Base-by-base conservation (phyloP, 805 yeast genomes). In the Candida tallmaniae region DNA sequence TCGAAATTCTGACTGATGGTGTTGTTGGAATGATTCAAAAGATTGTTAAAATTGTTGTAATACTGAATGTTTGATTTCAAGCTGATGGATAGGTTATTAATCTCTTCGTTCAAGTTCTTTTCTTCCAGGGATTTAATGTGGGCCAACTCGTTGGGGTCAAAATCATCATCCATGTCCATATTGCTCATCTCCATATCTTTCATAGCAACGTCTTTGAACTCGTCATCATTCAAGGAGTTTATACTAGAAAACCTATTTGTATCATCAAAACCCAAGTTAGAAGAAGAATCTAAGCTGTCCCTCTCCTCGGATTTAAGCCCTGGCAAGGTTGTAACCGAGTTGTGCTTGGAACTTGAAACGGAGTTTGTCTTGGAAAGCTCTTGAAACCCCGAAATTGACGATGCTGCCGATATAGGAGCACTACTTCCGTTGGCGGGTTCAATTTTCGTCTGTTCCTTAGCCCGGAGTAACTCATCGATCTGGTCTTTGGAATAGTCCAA, bases 401-500 rank as follows among this genome's bases (percentile, higher is more conserved):
- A 8, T 12, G 7, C 16, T 7, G 27, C 27, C 6, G 8, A 6
- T 6, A 14, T 15, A 7, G 28, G 28, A 8, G 13, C 28, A 12
- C 27, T 23, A 6, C 13, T 23, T 6, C 27, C 27, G 14, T 16
- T 6, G 15, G 6, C 6, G 15, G 29, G 11, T 14, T 14, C 17
- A 12, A 20, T 20, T 7, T 7, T 7, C 7, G 9, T 10, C 9
- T 7, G 6, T 23, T 40, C 8, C 31, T 55, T 52, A 25, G 48
- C 42, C 13, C 36, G 41, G 24, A 40, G 46, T 17, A 64, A 40
- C 28, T 51, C 62, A 6, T 51, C 49, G 3, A 65, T 35, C 40
- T 61, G 62, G 15, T 52, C 60, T 29, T 48, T 52, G 5, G 60
- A 38, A 40, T 54, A 62, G 36, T 58, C 61, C 24, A 62, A 48